Percentiles rank a stretch among this genome's conserved stretches.
Evolutionary conservation across 139 green algal genomes (phyloP).

Genomic region (Tetradesmus obliquus): DNA sequence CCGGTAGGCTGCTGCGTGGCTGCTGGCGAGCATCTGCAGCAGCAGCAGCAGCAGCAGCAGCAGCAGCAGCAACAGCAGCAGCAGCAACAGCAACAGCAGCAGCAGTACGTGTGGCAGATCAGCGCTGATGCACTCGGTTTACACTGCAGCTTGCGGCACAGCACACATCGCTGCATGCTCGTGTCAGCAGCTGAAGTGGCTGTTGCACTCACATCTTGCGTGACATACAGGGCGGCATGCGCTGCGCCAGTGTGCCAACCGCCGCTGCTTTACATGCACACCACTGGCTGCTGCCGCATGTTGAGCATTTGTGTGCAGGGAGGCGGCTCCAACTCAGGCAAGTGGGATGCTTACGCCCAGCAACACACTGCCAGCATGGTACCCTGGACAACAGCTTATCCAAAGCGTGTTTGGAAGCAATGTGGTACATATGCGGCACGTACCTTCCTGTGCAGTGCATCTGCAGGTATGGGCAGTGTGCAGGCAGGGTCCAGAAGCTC

Average conservation of each 20-base stretch:
- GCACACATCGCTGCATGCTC: too few relatives aligned
- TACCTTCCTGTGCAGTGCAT: conserved; percentile 34
- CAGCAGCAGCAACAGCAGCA: not conserved
- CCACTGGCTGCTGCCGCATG: not conserved
- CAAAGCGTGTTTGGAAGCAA: too few relatives aligned
- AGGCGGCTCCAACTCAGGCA: not conserved
- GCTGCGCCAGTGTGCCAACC: too few relatives aligned
- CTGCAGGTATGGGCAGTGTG: conserved; percentile 32
- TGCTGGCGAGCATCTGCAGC: conserved; percentile 35
- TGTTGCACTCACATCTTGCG: too few relatives aligned
- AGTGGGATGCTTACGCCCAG: not conserved
- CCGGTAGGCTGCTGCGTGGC: conserved; percentile 4
- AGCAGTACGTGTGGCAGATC: too few relatives aligned
- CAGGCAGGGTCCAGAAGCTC: conserved; percentile 27
- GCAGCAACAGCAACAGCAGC: too few relatives aligned
- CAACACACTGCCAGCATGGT: not conserved
- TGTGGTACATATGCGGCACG: not conserved
- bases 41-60: not conserved
- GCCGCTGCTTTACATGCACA: not conserved
- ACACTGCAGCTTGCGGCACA: too few relatives aligned
- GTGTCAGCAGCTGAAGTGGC: too few relatives aligned
- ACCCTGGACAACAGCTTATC: too few relatives aligned
- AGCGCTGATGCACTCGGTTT: too few relatives aligned
- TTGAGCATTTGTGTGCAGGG: not conserved
- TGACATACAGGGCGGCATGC: too few relatives aligned